Evolutionary conservation across 139 green algal genomes (phyloP).

Genomic region (Trebouxia sp.): DNA sequence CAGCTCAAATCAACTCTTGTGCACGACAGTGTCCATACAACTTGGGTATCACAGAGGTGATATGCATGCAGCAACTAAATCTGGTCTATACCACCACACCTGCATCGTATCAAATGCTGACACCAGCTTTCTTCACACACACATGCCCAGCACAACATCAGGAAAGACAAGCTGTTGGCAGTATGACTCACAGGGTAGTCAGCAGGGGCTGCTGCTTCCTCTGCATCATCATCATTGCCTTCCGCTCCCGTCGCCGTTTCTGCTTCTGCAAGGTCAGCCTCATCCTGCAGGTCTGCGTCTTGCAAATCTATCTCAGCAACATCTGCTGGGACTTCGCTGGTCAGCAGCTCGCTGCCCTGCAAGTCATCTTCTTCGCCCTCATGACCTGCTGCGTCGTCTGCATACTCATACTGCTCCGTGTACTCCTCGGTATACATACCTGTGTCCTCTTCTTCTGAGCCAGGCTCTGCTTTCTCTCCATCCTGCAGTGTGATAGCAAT

Average conservation of each 20-base stretch:
- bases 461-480: background rate
- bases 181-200: background rate
- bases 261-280: background rate
- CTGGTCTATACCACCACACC: too few relatives aligned
- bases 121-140: too few relatives aligned
- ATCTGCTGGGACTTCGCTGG: background rate
- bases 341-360: background rate
- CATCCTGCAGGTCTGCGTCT: conserved; percentile 7
- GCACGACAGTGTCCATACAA: too few relatives aligned
- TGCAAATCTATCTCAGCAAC: background rate
- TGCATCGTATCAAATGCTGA: too few relatives aligned
- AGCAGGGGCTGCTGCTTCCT: background rate
- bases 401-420: conserved; percentile 12
- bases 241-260: background rate
- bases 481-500: background rate
- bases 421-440: conserved; percentile 10
- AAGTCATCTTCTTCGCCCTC: background rate
- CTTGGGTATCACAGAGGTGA: too few relatives aligned
- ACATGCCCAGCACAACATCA: too few relatives aligned
- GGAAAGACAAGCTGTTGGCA: too few relatives aligned
- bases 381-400: background rate
- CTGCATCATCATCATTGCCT: background rate
- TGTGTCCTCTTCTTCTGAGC: conserved; percentile 9
- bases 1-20: too few relatives aligned
- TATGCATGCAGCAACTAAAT: too few relatives aligned